Percentiles rank a stretch among this genome's conserved stretches.
Conservation (phyloP, 2,329 filamentous ascomycete genomes). For the Nemania serpens region DNA sequence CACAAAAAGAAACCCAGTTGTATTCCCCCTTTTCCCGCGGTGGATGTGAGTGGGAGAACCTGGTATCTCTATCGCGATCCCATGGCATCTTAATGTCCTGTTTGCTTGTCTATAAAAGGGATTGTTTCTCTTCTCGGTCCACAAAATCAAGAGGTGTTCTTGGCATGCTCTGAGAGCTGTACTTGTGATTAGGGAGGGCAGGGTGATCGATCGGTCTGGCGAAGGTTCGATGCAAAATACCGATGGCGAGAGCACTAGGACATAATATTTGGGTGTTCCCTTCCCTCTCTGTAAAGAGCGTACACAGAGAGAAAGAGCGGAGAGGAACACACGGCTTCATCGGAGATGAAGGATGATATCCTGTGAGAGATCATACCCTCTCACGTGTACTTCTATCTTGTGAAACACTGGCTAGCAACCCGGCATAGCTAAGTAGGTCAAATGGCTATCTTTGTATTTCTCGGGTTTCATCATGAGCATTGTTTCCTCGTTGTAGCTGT, state of each 20-base stretch:
- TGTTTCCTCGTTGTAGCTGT: background rate
- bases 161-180: background rate
- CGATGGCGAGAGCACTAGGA: slow-evolving; percentile 5
- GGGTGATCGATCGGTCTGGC: background rate
- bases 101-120: background rate
- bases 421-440: background rate
- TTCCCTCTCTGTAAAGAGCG: background rate
- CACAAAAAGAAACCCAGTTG: background rate
- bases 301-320: background rate
- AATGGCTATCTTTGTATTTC: background rate
- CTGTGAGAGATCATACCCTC: background rate
- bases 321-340: background rate
- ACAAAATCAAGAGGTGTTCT: slow-evolving; percentile 3
- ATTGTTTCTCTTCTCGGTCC: background rate
- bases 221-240: slow-evolving; percentile 21
- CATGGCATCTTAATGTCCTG: background rate
- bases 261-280: background rate
- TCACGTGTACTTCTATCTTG: slow-evolving; percentile 14
- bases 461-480: background rate
- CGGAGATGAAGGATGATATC: background rate
- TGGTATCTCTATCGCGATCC: background rate
- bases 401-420: background rate
- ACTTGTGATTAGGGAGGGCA: slow-evolving; percentile 4
- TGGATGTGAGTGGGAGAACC: background rate
- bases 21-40: background rate